Evolutionary conservation across 768 basidiomycete genomes (phyloP).

Genomic region (Trametes villosa): DNA sequence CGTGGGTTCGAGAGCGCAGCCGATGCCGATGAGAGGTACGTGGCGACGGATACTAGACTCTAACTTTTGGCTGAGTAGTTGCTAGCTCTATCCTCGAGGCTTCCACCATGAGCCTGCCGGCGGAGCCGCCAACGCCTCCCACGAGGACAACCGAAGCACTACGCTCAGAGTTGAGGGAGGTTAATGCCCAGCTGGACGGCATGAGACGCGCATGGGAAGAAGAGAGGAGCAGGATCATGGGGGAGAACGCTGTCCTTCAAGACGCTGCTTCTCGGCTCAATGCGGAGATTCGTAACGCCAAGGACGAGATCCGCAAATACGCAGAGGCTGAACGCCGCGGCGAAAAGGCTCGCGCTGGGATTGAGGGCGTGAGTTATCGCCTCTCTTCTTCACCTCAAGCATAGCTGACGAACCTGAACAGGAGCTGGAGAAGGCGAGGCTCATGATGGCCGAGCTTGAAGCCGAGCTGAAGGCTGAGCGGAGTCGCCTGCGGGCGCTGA

Average conservation of each 20-base stretch:
- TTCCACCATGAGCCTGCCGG: conserved; percentile 49
- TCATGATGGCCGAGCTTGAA: conserved; percentile 70
- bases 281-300: conserved; percentile 57
- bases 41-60: no score
- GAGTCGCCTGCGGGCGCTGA: conserved; percentile 61
- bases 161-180: conserved; percentile 57
- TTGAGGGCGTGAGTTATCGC: conserved; percentile 57
- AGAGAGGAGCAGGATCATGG: conserved; percentile 65
- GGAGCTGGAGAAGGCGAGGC: conserved; percentile 75
- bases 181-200: conserved; percentile 63
- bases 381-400: neutral
- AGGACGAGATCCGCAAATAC: conserved; percentile 59
- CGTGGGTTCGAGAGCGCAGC: conserved; percentile 43
- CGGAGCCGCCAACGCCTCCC: conserved; percentile 69
- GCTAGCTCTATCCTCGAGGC: conserved; percentile 57
- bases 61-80: neutral
- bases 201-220: conserved; percentile 74
- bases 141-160: conserved; percentile 70
- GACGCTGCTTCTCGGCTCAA: conserved; percentile 72
- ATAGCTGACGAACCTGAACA: conserved; percentile 34
- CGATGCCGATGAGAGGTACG: conserved; percentile 67
- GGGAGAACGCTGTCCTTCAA: conserved; percentile 74
- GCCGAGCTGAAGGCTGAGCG: conserved; percentile 73
- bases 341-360: conserved; percentile 51
- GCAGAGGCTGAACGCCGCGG: conserved; percentile 55